Evolutionary conservation across 805 yeast species (phyloP), one percentile per base, ranked within the genome.

Genomic region (Candida ipomoeae): DNA sequence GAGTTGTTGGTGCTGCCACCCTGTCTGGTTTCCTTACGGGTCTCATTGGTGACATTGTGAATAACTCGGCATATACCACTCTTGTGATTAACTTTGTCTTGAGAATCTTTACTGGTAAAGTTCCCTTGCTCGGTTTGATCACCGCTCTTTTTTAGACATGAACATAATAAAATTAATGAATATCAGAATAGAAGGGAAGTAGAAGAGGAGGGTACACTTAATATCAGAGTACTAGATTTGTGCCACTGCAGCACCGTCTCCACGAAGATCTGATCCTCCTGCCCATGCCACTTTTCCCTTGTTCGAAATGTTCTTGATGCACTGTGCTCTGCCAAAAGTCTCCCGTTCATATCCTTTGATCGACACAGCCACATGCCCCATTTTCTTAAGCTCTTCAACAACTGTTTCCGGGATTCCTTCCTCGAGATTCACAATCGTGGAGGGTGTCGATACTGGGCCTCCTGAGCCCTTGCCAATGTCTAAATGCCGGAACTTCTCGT

Each of bases 171-270:
- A 15, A 26, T 8, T 26, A 26, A 26, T 26, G 29, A 26, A 26
- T 8, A 26, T 8, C 29, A 26, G 29, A 26, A 26, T 26, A 26
- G 11, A 10, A 10, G 11, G 8, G 29, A 8, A 3, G 29, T 26
- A 26, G 29, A 26, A 10, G 11, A 8, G 3, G 10, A 8, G 29
- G 29, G 10, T 23, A 23, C 8, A 8, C 15, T 7, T 29, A 36
- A 44, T 43, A 43, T 38, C 34, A 40, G 11, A 23, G 3, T 1
- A 14, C 35, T 58, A 75, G 17, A 75, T 50, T 49, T 73, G 68
- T 5, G 89, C 83, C 14, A 78, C 78, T 10, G 92, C 84, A 2
- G 86, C 85, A 6, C 95, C 95, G 64, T 87, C 96, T n/a, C 91
- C 95, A 48, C 96, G 74, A n/a, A 74, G 77, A 57, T 87, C 96